Base-by-base conservation (phyloP, 768 basidiomycete genomes). In the Trametes villosa region DNA sequence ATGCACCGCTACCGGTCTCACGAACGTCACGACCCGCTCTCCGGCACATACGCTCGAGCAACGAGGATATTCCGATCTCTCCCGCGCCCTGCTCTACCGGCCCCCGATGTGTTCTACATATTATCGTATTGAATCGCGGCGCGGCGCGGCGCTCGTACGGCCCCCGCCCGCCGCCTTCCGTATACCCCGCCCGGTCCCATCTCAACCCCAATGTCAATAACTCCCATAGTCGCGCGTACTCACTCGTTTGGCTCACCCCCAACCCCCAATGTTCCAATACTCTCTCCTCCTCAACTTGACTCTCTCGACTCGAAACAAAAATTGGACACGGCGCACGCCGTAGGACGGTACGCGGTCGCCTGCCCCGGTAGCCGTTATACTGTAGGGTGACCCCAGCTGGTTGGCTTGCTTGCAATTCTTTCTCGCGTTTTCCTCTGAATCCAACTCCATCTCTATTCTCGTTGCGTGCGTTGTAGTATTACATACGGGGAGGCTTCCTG, bases 401-500 rank as follows among this genome's bases (percentile, higher is more conserved):
- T 60, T 62, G 65, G 63, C 62, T 62, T 65, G 63, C 56, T 59
- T 55, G 58, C 61, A 56, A 48, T 26, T 59, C 44, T 56, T 55
- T 57, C 44, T 27, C 42, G 42, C 9, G 44, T 55, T 49, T 52
- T 31, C 31, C 29, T 51, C 52, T 42, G 30, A 40, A 13, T 54
- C 38, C n/a, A n/a, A n/a, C 11, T 49, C 29, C 44, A 45, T 56
- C 33, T 27, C 46, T 31, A 41, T 27, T 45, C 57, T 36, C 53
- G 52, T 63, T 52, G 62, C 60, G 59, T 72, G 70, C 67, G 68
- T 65, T 78, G 76, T n/a, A n/a, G n/a, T 78, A 77, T 65, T 63
- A 75, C 74, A 67, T 76, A 77, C 66, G 69, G 72, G 74, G 73
- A 73, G 74, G 72, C 76, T 74, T 75, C 74, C 40, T 38, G 30